A percentile compares a stretch with the other conserved stretches of the same genome.
Evolutionary conservation across 1,284 basidiomycete species (phyloP).

Genomic region (Mycena sp.): DNA sequence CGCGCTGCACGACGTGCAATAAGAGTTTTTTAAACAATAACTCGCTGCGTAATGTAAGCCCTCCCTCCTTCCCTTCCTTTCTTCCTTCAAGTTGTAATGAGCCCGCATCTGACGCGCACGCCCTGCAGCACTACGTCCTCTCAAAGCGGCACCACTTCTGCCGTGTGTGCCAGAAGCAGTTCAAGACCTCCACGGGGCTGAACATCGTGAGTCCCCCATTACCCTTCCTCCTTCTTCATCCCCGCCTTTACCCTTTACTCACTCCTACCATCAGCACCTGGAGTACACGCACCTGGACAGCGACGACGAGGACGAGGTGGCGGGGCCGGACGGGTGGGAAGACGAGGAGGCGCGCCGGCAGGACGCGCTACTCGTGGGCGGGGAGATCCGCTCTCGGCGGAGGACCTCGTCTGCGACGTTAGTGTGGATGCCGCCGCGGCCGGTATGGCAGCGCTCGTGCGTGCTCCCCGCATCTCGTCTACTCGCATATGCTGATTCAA

Average conservation of each 20-base stretch:
- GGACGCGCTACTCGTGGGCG: slow-evolving; percentile 5
- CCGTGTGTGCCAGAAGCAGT: slow-evolving; percentile 27
- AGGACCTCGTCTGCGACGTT: slow-evolving; percentile 7
- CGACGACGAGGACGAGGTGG: slow-evolving; percentile 16
- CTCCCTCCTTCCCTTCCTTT: no score
- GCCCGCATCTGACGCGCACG: not conserved
- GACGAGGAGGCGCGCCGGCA: slow-evolving; percentile 19
- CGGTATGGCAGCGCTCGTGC: not conserved
- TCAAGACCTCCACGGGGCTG: slow-evolving; percentile 23
- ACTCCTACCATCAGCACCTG: slow-evolving; percentile 14
- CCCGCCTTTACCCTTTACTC: no score
- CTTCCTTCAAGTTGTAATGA: not conserved
- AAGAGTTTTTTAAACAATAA: slow-evolving; percentile 28
- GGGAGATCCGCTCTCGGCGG: slow-evolving; percentile 25
- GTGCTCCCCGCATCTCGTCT: not conserved
- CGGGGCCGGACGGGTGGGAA: slow-evolving; percentile 26
- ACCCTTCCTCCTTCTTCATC: no score
- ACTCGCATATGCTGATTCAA: not conserved
- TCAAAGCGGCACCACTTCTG: slow-evolving; percentile 27
- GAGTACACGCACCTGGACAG: slow-evolving; percentile 21
- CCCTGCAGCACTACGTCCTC: slow-evolving; percentile 24
- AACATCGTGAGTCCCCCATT: slow-evolving; percentile 23
- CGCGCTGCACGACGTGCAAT: slow-evolving; percentile 22
- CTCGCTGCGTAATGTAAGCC: slow-evolving; percentile 24
- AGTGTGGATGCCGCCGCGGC: not conserved